phyloP scores from a whole-genome alignment of 2,329 filamentous ascomycete species.

The Neoscytalidium dimidiatum region DNA sequence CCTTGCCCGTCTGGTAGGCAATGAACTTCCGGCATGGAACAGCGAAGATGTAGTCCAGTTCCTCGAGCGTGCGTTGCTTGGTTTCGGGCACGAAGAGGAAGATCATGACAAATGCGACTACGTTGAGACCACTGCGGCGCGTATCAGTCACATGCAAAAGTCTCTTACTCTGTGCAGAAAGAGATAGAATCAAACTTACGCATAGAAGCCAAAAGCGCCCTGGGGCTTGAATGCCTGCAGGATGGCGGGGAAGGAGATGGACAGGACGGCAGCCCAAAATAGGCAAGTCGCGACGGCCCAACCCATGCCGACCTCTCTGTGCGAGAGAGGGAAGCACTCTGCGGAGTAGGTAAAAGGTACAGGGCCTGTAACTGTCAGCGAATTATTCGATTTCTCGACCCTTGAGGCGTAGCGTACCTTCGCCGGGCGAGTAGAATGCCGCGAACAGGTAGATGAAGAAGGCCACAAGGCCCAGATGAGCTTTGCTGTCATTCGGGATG shows the following conservation, averaged over 20 bases:
- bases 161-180: neutral
- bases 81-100: constrained; percentile 36
- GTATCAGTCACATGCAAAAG: constrained; percentile 22
- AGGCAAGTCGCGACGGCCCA: constrained; percentile 44
- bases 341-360: constrained; percentile 46
- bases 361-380: constrained; percentile 26
- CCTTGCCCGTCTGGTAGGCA: constrained; percentile 40
- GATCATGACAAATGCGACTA: constrained; percentile 32
- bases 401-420: constrained; percentile 26
- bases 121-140: constrained; percentile 42
- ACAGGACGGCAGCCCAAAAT: constrained; percentile 43
- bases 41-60: constrained; percentile 54
- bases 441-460: constrained; percentile 54
- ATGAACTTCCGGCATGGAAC: constrained; percentile 45
- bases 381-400: neutral
- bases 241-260: constrained; percentile 41
- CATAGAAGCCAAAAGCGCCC: constrained; percentile 63
- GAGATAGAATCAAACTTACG: constrained; percentile 20
- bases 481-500: constrained; percentile 29
- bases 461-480: constrained; percentile 36
- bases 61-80: constrained; percentile 34
- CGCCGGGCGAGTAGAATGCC: constrained; percentile 52
- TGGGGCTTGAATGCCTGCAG: constrained; percentile 36
- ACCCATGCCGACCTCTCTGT: constrained; percentile 42
- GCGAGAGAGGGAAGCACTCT: constrained; percentile 45